Conservation (phyloP, 371 early-diverging fungal genomes). For the Capillidium heterosporum region DNA sequence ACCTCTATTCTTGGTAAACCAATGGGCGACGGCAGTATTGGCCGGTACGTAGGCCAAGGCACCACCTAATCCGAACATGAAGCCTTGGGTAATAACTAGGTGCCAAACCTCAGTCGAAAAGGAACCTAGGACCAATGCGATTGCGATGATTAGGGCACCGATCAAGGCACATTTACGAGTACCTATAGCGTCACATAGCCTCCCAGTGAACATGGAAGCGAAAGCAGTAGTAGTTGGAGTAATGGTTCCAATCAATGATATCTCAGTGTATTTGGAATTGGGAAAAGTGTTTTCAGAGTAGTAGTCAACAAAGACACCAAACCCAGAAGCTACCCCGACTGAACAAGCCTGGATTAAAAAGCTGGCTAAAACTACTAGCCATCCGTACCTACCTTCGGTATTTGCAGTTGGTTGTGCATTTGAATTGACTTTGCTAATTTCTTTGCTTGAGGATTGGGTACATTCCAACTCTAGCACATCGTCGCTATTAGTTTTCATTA, state of each 20-base stretch:
- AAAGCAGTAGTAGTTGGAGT: conserved; percentile 1
- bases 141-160: background rate
- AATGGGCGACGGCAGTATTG: conserved; percentile 28
- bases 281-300: background rate
- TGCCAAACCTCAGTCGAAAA: conserved; percentile 23
- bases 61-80: conserved; percentile 41
- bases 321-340: conserved; percentile 1
- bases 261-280: background rate
- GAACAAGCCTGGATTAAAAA: conserved; percentile 18
- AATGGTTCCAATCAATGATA: background rate
- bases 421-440: too few species aligned
- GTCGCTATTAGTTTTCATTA: too few species aligned
- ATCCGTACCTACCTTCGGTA: conserved; percentile 19
- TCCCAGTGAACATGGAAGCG: background rate
- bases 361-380: conserved; percentile 19
- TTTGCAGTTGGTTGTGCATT: too few species aligned
- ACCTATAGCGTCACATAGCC: conserved; percentile 1
- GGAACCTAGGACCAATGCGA: background rate
- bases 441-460: too few species aligned
- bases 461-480: too few species aligned
- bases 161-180: background rate
- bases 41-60: conserved; percentile 33
- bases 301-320: conserved; percentile 4
- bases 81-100: conserved; percentile 42
- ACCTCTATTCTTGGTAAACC: conserved; percentile 46